Base-by-base conservation (phyloP, 2,329 filamentous ascomycete genomes). In the Nannizziopsis barbatae region DNA sequence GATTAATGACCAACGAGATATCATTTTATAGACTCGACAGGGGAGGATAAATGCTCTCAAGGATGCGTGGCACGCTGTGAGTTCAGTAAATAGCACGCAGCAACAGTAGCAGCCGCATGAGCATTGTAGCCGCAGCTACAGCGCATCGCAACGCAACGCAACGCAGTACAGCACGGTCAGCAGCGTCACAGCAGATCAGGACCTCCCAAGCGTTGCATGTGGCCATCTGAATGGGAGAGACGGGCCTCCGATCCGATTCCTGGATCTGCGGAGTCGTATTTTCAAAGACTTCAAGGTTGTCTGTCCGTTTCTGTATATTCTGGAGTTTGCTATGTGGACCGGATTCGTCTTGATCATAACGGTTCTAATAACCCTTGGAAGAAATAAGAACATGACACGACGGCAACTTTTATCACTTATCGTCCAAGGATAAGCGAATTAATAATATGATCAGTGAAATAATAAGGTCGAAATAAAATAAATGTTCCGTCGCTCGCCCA, bases 1-100 rank as follows among this genome's bases (percentile, higher is more conserved):
- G n/a, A n/a, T n/a, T n/a, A 27, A 27, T 27, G 22, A 27, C 22
- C 7, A 27, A 27, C 9, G 32, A 8, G 27, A 27, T 27, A 42
- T 14, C 9, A 30, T 32, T 33, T 32, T 42, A 18, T 39, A 17
- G 14, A 39, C 36, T 39, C 11, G 12, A 27, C 30, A 3, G 18
- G 42, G 17, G 36, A 14, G n/a, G n/a, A n/a, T n/a, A n/a, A n/a
- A n/a, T n/a, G n/a, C 8, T 35, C 44, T 38, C 27, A 14, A 39
- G 22, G 22, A 22, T 46, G 44, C 44, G 44, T 46, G 44, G 44
- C 44, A 46, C 39, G 44, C 36, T 22, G 44, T 17, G 44, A 40
- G 36, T 33, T 35, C 44, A 46, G 22, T 7, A 27, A 27, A 27
- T 4, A 27, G 22, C 22, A 27, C 22, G 22, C 22, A 27, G 22